phyloP scores from a whole-genome alignment of 441 rosid genomes.

The Adansonia madagascariensis region DNA sequence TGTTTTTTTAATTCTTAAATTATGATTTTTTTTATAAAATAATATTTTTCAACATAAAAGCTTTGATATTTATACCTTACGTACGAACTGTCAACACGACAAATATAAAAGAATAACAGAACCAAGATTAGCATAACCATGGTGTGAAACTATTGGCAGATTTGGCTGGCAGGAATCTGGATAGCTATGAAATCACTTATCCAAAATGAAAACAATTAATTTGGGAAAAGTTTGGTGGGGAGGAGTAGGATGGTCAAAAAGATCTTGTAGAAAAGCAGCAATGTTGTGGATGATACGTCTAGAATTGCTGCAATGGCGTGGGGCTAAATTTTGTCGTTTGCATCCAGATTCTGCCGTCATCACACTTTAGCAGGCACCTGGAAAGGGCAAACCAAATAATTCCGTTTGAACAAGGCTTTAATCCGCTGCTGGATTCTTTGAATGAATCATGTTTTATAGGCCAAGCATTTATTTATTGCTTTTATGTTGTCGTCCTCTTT shows the following conservation, averaged over 20 bases:
- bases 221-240: background rate
- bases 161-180: background rate
- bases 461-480: background rate
- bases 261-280: slow-evolving; percentile 22
- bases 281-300: slow-evolving; percentile 8
- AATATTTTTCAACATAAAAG: background rate
- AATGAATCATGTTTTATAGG: slow-evolving; percentile 13
- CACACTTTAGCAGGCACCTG: background rate
- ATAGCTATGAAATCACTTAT: slow-evolving; percentile 1
- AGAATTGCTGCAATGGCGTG: slow-evolving; percentile 29
- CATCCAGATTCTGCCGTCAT: slow-evolving; percentile 12
- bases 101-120: background rate
- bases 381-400: slow-evolving; percentile 9
- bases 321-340: background rate
- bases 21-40: too few relatives aligned
- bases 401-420: slow-evolving; percentile 10
- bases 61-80: background rate
- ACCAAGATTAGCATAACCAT: background rate
- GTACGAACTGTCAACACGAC: background rate
- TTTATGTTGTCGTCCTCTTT: background rate
- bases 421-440: slow-evolving; percentile 19
- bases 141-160: background rate
- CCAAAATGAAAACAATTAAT: background rate
- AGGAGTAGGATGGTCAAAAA: slow-evolving; percentile 27
- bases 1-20: too few relatives aligned